Percentiles rank a stretch among this genome's conserved stretches.
phyloP scores from a whole-genome alignment of 2,329 filamentous ascomycete genomes.

The Fusarium torulosum region DNA sequence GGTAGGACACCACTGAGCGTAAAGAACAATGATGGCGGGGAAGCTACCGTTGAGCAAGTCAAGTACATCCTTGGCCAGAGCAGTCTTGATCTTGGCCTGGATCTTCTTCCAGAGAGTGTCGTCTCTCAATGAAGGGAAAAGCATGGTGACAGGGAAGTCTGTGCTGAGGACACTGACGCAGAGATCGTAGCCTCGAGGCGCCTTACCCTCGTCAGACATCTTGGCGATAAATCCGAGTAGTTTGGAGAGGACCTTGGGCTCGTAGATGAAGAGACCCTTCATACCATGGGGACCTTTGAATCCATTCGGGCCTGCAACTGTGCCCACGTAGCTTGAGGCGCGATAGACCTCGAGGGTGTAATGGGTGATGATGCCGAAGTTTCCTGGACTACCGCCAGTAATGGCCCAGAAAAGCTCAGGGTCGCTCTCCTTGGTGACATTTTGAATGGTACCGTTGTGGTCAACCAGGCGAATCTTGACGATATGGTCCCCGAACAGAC shows the following conservation, averaged over 20 bases:
- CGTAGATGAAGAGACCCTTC: conserved; percentile 59
- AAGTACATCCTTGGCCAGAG: conserved; percentile 55
- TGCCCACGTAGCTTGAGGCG: conserved; percentile 54
- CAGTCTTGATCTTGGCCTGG: conserved; percentile 52
- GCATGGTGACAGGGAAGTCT: conserved; percentile 53
- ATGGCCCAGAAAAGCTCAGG: conserved; percentile 71
- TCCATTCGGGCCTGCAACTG: conserved; percentile 21
- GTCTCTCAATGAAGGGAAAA: conserved; percentile 54
- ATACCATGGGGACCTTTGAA: conserved; percentile 47
- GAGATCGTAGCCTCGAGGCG: conserved; percentile 61
- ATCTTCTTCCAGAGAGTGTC: conserved; percentile 37
- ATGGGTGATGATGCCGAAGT: conserved; percentile 68
- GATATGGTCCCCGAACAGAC: conserved; percentile 67
- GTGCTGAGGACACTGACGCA: conserved; percentile 61
- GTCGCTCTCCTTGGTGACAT: conserved; percentile 62
- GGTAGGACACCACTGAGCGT: conserved; percentile 63
- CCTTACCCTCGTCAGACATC: conserved; percentile 59
- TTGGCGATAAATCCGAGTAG: conserved; percentile 57
- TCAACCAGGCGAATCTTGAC: conserved; percentile 62
- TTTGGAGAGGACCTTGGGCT: conserved; percentile 53
- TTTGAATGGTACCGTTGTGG: conserved; percentile 59
- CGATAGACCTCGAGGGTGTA: conserved; percentile 59
- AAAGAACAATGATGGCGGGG: conserved; percentile 59
- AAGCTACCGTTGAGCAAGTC: conserved; percentile 53
- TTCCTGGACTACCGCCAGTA: conserved; percentile 68